Conservation (phyloP, 2,329 filamentous ascomycete genomes). For the Aspergillus niger region DNA sequence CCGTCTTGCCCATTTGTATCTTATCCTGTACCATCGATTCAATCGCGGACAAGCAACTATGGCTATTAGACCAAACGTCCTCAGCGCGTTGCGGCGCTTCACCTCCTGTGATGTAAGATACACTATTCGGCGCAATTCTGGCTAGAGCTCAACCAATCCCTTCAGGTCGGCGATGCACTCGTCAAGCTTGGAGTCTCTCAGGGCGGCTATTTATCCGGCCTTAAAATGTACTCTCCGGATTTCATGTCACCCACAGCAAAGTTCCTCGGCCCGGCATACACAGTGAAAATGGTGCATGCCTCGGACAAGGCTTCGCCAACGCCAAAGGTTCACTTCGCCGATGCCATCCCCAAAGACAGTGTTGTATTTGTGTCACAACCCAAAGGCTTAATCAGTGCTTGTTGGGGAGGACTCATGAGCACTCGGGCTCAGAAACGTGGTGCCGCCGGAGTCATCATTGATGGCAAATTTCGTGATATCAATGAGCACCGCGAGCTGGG, state of each 20-base stretch:
- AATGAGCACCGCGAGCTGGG: constrained; percentile 35
- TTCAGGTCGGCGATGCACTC: constrained; percentile 39
- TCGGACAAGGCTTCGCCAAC: constrained; percentile 34
- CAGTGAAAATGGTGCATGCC: constrained; percentile 37
- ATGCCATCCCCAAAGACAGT: constrained; percentile 35
- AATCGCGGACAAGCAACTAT: constrained; percentile 5
- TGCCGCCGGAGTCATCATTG: constrained; percentile 42
- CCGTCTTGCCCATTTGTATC: neutral
- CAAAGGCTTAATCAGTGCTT: constrained; percentile 34
- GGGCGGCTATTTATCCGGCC: constrained; percentile 38
- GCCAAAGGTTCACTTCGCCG: constrained; percentile 38
- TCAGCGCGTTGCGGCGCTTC: constrained; percentile 7
- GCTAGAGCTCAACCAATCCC: neutral
- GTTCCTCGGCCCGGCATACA: constrained; percentile 35
- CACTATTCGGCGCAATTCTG: too few relatives aligned
- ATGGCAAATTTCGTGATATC: constrained; percentile 43
- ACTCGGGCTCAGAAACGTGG: constrained; percentile 37
- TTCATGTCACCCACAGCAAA: constrained; percentile 22
- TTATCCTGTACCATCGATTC: neutral
- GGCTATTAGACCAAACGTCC: constrained; percentile 3
- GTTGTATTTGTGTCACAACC: constrained; percentile 44
- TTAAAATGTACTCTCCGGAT: constrained; percentile 35
- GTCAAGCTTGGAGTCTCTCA: constrained; percentile 35
- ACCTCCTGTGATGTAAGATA: constrained; percentile 14
- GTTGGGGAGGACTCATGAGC: constrained; percentile 45